phyloP scores from a whole-genome alignment of 73 alveolate genomes.

The Blepharisma stoltei region DNA sequence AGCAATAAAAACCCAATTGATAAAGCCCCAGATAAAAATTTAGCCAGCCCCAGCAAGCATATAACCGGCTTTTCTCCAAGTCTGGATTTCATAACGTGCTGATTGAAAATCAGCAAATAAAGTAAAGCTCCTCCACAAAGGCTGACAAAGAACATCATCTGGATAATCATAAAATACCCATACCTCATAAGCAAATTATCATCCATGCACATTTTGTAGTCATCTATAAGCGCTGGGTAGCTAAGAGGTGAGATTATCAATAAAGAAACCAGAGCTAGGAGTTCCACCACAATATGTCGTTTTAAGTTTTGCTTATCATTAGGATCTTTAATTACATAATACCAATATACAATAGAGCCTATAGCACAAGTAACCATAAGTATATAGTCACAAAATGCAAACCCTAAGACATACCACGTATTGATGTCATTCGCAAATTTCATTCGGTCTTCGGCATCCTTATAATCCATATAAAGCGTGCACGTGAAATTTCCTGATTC shows the following conservation, averaged over 20 bases:
- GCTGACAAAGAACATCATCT: neutral
- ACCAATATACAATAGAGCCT: slow-evolving; percentile 9
- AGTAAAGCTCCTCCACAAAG: neutral
- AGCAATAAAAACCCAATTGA: too few species aligned
- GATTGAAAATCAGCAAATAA: too few species aligned
- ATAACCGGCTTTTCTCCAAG: too few species aligned
- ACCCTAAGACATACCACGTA: slow-evolving; percentile 8
- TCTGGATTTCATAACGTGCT: too few species aligned
- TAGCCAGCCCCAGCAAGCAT: too few species aligned
- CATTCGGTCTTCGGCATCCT: slow-evolving; percentile 2
- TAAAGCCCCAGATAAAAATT: too few species aligned
- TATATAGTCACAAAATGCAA: slow-evolving; percentile 15
- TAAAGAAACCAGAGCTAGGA: neutral
- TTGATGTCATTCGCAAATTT: slow-evolving; percentile 8
- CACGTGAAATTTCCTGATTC: too few species aligned
- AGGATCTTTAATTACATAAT: neutral
- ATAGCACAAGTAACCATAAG: neutral
- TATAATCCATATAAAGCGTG: neutral
- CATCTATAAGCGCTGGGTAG: slow-evolving; percentile 17
- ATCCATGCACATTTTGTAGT: neutral
- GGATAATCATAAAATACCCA: neutral
- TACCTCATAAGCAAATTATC: neutral
- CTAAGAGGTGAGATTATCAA: slow-evolving; percentile 6
- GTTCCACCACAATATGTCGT: neutral
- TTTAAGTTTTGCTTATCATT: neutral